phyloP scores from a whole-genome alignment of 1,139 yeast species.

The Kluyveromyces sp. region DNA sequence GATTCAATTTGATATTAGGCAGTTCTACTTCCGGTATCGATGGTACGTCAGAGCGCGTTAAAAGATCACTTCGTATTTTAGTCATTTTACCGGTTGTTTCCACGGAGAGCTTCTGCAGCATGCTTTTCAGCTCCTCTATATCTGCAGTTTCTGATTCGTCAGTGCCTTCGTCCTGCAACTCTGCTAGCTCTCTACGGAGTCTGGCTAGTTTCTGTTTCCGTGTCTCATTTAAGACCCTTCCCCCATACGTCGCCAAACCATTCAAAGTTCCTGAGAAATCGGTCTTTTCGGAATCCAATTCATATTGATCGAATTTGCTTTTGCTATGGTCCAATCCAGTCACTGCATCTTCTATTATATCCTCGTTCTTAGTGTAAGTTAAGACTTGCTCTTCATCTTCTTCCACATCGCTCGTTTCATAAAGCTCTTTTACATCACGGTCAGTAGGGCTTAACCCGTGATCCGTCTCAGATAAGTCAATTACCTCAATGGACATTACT shows the following conservation, averaged over 20 bases:
- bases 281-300: slow-evolving; percentile 25
- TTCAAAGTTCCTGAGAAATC: slow-evolving; percentile 28
- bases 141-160: slow-evolving; percentile 5
- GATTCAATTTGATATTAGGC: slow-evolving; percentile 12
- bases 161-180: slow-evolving; percentile 9
- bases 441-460: background rate
- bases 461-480: background rate
- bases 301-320: slow-evolving; percentile 17
- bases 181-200: slow-evolving; percentile 26
- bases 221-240: slow-evolving; percentile 35
- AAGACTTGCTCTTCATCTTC: slow-evolving; percentile 28
- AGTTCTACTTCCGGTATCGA: slow-evolving; percentile 8
- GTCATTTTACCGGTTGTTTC: background rate
- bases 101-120: background rate
- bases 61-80: background rate
- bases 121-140: background rate
- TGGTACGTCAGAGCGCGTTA: background rate
- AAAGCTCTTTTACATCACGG: slow-evolving; percentile 25
- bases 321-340: slow-evolving; percentile 16
- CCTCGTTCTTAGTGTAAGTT: slow-evolving; percentile 9
- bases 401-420: slow-evolving; percentile 47
- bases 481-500: slow-evolving; percentile 3
- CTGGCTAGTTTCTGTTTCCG: slow-evolving; percentile 40
- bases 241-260: slow-evolving; percentile 22
- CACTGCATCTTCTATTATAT: slow-evolving; percentile 4